Evolutionary conservation across 2,329 filamentous ascomycete genomes (phyloP), one percentile per base, ranked within the genome.

Genomic region (Fonsecaea monophora): DNA sequence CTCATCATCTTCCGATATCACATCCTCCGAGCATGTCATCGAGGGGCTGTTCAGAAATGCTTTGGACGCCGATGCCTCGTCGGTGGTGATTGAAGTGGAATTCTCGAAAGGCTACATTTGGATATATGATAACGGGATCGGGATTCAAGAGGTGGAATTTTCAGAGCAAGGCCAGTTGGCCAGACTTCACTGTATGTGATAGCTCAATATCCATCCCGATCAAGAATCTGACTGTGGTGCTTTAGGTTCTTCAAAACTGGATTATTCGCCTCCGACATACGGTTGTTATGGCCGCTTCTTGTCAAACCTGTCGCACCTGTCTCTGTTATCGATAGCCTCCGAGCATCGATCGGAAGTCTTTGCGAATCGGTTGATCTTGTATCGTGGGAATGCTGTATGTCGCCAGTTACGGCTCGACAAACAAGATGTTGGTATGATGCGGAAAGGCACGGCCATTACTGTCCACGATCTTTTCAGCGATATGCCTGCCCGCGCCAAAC

Each of bases 401-500:
- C 90, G 63, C 79, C 83, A 1, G 90, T 91, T 5, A 86, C 87
- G 4, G 81, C 84, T 10, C 77, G 18, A 45, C 8, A 37, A n/a
- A 53, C 82, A 7, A 85, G 88, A 57, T 85, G 91, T 54, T 81
- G 84, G 56, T 73, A 40, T 70, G n/a, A 85, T 84, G 64, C 77
- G 81, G 21, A 87, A 92, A 79, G 94, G 94, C 4, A 97, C 94
- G 0, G 86, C 87, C 34, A 88, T 94, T 1, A 85, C 84, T 0
- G 90, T 96, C 5, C 87, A 89, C 64, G 89, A 97, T 76, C 81
- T 97, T 0, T 98, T 97, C 78, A 93, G 94, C 0, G 90, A 89
- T 66, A 92, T 97, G 87, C 93, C 94, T 0, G 94, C 97, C 12
- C 88, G 94, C 13, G 89, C 96, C 32, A 96, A 95, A 75, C 91